These are phyloP conservation scores for Alternaria novae-zelandiae DNA, from an alignment of 2,329 filamentous ascomycete genomes.

Conservation along the genomic window DNA sequence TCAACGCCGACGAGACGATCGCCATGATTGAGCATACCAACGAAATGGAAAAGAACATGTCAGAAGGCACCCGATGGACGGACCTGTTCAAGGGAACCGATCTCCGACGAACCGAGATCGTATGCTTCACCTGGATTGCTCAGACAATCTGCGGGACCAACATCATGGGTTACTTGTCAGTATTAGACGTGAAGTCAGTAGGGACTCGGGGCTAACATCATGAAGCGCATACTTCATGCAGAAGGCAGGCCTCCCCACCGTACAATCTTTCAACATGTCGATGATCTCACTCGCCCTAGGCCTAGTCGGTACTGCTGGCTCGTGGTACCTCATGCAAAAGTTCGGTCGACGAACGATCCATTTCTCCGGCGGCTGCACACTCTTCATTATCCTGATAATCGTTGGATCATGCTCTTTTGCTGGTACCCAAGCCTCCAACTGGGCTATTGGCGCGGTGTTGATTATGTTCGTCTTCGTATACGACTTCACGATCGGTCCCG, in stretches of 20 bases:
- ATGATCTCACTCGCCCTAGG: slow-evolving; percentile 66
- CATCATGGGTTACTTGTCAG: slow-evolving; percentile 52
- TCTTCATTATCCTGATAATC: slow-evolving; percentile 72
- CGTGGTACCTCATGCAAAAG: slow-evolving; percentile 82
- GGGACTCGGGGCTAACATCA: slow-evolving; percentile 4
- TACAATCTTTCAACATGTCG: slow-evolving; percentile 53
- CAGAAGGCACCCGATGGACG: slow-evolving; percentile 70
- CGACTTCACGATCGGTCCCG: slow-evolving; percentile 84
- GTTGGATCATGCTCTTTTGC: slow-evolving; percentile 78
- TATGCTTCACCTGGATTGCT: slow-evolving; percentile 57
- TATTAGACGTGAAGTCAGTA: not conserved
- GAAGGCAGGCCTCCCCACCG: slow-evolving; percentile 51
- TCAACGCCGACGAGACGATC: slow-evolving; percentile 61
- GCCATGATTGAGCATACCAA: slow-evolving; percentile 92
- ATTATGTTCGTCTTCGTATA: slow-evolving; percentile 68
- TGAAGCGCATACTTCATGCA: slow-evolving; percentile 54
- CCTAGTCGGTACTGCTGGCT: slow-evolving; percentile 78
- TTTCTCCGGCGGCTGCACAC: slow-evolving; percentile 66
- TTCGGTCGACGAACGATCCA: slow-evolving; percentile 78
- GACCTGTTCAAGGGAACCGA: slow-evolving; percentile 84
- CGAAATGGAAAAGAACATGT: slow-evolving; percentile 75
- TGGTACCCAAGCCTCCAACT: slow-evolving; percentile 54
- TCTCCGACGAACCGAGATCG: slow-evolving; percentile 75
- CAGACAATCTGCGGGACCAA: slow-evolving; percentile 53
- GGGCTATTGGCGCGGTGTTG: slow-evolving; percentile 41